These are phyloP conservation scores for Globisporangium middletonii DNA, from an alignment of 352 stramenopile genomes.

Conservation along the genomic window DNA sequence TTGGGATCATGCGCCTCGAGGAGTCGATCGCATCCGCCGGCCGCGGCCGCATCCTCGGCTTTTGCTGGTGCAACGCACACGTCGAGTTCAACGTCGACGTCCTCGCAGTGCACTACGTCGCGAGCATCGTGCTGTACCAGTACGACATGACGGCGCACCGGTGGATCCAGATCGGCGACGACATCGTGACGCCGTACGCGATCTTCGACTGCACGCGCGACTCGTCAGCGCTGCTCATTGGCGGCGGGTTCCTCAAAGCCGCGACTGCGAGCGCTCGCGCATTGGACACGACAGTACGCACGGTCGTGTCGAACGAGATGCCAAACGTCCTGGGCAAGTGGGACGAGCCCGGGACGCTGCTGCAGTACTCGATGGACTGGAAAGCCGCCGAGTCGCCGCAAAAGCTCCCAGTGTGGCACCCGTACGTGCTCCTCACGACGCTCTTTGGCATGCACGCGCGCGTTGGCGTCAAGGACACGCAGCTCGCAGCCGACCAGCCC, in stretches of 20 bases:
- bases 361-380: conserved; percentile 76
- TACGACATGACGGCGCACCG: conserved; percentile 57
- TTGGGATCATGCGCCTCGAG: conserved; percentile 72
- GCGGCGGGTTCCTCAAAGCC: conserved; percentile 30
- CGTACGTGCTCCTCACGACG: conserved; percentile 78
- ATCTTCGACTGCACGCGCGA: conserved; percentile 82
- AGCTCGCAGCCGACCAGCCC: conserved; percentile 52
- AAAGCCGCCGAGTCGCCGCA: conserved; percentile 61
- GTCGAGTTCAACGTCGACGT: conserved; percentile 83
- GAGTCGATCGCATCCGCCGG: conserved; percentile 52
- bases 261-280: conserved; percentile 5
- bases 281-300: not conserved
- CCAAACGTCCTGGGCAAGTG: conserved; percentile 73
- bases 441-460: conserved; percentile 82
- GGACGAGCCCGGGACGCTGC: conserved; percentile 64
- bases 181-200: conserved; percentile 41
- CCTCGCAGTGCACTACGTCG: conserved; percentile 66
- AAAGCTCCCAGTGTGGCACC: conserved; percentile 81
- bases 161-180: conserved; percentile 59
- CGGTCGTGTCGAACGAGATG: conserved; percentile 59
- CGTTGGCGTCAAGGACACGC: conserved; percentile 72
- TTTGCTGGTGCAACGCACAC: conserved; percentile 76
- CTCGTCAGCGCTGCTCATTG: conserved; percentile 72
- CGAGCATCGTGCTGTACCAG: conserved; percentile 69
- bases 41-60: conserved; percentile 52